These are phyloP conservation scores for Linnemannia exigua DNA, from an alignment of 192 early-diverging fungal genomes.

Conservation along the genomic window DNA sequence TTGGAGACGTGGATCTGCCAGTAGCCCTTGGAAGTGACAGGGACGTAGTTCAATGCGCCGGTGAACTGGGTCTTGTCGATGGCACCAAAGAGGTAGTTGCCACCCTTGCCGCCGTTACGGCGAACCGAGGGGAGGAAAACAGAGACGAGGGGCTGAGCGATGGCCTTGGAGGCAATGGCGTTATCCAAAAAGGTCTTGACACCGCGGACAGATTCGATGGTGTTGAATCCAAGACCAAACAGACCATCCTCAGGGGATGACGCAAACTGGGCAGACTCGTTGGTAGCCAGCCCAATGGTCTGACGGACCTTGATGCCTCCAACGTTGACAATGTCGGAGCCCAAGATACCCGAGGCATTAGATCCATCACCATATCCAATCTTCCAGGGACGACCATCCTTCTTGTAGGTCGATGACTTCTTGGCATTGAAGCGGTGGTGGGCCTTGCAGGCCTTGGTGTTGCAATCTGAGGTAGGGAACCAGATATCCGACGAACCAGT, in stretches of 20 bases:
- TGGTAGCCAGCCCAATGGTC: constrained; percentile 69
- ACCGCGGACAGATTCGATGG: constrained; percentile 47
- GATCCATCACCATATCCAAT: constrained; percentile 76
- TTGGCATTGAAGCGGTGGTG: constrained; percentile 62
- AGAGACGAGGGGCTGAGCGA: constrained; percentile 69
- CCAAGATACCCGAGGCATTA: constrained; percentile 49
- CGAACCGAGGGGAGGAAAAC: constrained; percentile 69
- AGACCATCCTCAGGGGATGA: constrained; percentile 70
- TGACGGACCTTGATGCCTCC: constrained; percentile 73
- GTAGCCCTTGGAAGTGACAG: constrained; percentile 63
- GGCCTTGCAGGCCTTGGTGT: constrained; percentile 43
- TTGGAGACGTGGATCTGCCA: constrained; percentile 66
- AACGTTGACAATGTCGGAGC: constrained; percentile 67
- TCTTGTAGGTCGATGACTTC: constrained; percentile 65
- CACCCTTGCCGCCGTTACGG: constrained; percentile 55
- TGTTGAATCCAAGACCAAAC: constrained; percentile 71
- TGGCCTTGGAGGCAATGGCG: constrained; percentile 62
- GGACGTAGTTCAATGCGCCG: constrained; percentile 65
- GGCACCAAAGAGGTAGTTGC: constrained; percentile 68
- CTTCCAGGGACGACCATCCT: constrained; percentile 67
- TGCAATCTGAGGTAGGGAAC: constrained; percentile 65
- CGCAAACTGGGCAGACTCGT: constrained; percentile 64
- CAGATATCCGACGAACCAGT: constrained; percentile 68
- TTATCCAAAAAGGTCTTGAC: constrained; percentile 68
- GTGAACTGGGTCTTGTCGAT: constrained; percentile 59